Evolutionary conservation across 1,284 basidiomycete species (phyloP).

Genomic region (Agaricales sp.): DNA sequence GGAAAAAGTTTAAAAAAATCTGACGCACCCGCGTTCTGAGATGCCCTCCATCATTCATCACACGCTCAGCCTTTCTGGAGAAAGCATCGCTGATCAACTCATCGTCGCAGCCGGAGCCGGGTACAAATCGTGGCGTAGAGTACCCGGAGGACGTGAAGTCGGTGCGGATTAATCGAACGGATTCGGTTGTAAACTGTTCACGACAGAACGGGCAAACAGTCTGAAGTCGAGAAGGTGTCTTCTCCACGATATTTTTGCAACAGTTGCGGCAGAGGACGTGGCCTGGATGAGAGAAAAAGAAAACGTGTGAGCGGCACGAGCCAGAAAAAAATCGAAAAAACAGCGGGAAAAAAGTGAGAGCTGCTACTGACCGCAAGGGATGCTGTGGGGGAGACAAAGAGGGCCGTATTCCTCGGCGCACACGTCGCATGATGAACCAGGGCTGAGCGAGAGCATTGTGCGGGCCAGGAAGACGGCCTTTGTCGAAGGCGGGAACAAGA

Average conservation of each 20-base stretch:
- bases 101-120: constrained; percentile 2
- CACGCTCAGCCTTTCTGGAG: constrained; percentile 1
- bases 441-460: constrained; percentile 64
- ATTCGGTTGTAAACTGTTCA: constrained; percentile 53
- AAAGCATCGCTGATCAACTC: constrained; percentile 3
- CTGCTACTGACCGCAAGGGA: constrained; percentile 57
- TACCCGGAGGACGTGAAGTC: constrained; percentile 58
- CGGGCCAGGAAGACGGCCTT: constrained; percentile 9
- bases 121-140: constrained; percentile 42
- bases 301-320: constrained; percentile 15
- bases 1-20: constrained; percentile 9
- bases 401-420: constrained; percentile 74
- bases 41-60: neutral
- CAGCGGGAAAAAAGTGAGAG: constrained; percentile 7
- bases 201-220: constrained; percentile 76
- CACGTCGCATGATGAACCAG: constrained; percentile 75
- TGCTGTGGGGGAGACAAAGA: constrained; percentile 62
- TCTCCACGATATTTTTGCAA: constrained; percentile 70
- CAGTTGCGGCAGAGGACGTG: constrained; percentile 68
- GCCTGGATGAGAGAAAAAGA: constrained; percentile 30
- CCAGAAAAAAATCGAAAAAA: constrained; percentile 10
- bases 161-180: constrained; percentile 64
- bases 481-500: constrained; percentile 10
- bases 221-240: constrained; percentile 51
- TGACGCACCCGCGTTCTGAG: neutral